Conservation (phyloP, 805 yeast genomes). For the Clavispora asparagi region DNA sequence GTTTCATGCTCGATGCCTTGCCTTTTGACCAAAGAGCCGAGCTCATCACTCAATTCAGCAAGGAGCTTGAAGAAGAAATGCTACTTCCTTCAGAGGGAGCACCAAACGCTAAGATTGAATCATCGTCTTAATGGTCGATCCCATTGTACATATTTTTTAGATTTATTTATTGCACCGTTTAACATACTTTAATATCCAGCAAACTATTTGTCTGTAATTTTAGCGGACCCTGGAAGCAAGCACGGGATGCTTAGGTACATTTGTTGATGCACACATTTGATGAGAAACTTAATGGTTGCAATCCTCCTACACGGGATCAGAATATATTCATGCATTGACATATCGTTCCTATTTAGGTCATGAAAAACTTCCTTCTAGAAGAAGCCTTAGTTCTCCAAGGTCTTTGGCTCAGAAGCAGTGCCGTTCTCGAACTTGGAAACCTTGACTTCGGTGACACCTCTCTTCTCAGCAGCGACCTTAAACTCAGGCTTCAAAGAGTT, state of each 20-base stretch:
- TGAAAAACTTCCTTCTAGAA: background rate
- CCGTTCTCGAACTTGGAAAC: conserved; percentile 73
- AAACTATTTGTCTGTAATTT: background rate
- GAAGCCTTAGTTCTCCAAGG: conserved; percentile 25
- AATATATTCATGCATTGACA: background rate
- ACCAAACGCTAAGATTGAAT: conserved; percentile 3
- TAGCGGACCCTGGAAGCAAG: no score
- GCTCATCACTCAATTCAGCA: conserved; percentile 23
- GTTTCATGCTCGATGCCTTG: conserved; percentile 32
- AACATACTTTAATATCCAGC: background rate
- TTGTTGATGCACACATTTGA: background rate
- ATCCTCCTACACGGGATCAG: background rate
- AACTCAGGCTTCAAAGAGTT: conserved; percentile 81
- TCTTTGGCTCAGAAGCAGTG: conserved; percentile 36
- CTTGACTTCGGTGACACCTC: conserved; percentile 71
- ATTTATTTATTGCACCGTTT: conserved; percentile 1
- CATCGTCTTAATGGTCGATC: background rate
- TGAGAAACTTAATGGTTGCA: background rate
- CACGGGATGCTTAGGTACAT: background rate
- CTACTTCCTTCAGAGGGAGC: conserved; percentile 1
- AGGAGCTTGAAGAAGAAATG: conserved; percentile 14
- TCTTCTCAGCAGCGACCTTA: conserved; percentile 66
- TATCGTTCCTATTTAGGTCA: background rate
- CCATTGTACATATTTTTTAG: conserved; percentile 8
- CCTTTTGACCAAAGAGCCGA: conserved; percentile 27